Percentiles rank a stretch among this genome's conserved stretches.
These are phyloP conservation scores for Gastrolobium bilobum DNA, from an alignment of 306 rosid species.

Conservation along the genomic window DNA sequence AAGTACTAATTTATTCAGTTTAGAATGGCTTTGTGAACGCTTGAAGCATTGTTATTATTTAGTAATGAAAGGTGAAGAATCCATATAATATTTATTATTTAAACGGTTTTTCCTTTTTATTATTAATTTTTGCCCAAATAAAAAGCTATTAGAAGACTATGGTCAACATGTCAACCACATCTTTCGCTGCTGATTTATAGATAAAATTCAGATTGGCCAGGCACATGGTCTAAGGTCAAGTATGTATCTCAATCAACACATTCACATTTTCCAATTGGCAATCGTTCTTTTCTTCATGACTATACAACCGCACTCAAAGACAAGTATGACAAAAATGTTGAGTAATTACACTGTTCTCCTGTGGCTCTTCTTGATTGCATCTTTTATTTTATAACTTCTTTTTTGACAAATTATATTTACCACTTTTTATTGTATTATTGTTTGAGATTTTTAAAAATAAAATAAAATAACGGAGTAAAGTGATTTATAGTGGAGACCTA, in stretches of 20 bases:
- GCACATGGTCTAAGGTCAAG: not conserved
- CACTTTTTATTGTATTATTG: not conserved
- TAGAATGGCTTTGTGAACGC: not conserved
- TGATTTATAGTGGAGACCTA: no score
- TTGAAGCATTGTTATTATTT: constrained; percentile 1
- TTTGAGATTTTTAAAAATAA: no score
- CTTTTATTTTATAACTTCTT: not conserved
- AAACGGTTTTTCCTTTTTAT: not conserved
- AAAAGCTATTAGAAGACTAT: not conserved
- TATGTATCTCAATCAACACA: not conserved
- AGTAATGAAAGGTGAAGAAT: not conserved
- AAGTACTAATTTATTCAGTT: not conserved
- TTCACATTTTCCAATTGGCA: constrained; percentile 3
- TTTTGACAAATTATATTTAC: not conserved
- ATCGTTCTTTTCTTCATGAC: not conserved
- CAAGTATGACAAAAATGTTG: not conserved
- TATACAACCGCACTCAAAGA: not conserved
- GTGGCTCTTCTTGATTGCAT: not conserved
- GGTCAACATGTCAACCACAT: not conserved
- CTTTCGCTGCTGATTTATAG: not conserved
- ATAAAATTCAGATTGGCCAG: not conserved
- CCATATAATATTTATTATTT: not conserved
- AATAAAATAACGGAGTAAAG: no score
- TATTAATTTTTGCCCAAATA: not conserved
- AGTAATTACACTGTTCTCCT: not conserved